Evolutionary conservation across 1,139 yeast species (phyloP).

Genomic region (Schizosaccharomyces versatilis): DNA sequence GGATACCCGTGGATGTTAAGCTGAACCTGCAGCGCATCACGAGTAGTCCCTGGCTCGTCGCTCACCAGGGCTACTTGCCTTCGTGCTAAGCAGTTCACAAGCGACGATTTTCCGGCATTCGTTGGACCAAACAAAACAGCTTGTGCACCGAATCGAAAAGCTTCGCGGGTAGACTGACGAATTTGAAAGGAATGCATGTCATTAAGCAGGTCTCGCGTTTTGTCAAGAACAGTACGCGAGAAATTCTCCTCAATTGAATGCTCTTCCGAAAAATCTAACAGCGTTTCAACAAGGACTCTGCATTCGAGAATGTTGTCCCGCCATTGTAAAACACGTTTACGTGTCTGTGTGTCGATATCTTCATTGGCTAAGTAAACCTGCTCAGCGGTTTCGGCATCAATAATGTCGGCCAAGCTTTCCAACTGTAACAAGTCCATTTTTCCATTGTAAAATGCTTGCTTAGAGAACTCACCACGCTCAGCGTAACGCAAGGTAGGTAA

Average conservation of each 20-base stretch:
- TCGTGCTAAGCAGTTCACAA: constrained; percentile 49
- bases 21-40: constrained; percentile 69
- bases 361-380: constrained; percentile 58
- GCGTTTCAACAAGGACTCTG: constrained; percentile 60
- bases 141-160: constrained; percentile 51
- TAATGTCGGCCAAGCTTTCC: constrained; percentile 73
- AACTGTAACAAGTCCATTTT: constrained; percentile 53
- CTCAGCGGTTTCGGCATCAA: constrained; percentile 83
- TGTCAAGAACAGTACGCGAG: too few species aligned
- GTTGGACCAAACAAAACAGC: constrained; percentile 73
- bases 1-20: constrained; percentile 68
- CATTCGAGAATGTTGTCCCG: constrained; percentile 39
- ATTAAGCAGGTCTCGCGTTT: constrained; percentile 6
- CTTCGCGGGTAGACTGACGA: constrained; percentile 32
- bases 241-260: constrained; percentile 31
- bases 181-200: constrained; percentile 24
- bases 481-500: constrained; percentile 41
- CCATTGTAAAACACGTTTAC: constrained; percentile 41
- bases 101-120: constrained; percentile 85
- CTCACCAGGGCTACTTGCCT: constrained; percentile 84
- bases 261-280: constrained; percentile 82
- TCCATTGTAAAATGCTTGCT: constrained; percentile 57
- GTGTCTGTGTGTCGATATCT: constrained; percentile 47
- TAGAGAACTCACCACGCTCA: constrained; percentile 79
- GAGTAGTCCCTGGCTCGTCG: constrained; percentile 78